A percentile compares a stretch with the other conserved stretches of the same genome.
Conservation (phyloP, 2,329 filamentous ascomycete genomes). For the Pseudohalonectria lignicola region DNA sequence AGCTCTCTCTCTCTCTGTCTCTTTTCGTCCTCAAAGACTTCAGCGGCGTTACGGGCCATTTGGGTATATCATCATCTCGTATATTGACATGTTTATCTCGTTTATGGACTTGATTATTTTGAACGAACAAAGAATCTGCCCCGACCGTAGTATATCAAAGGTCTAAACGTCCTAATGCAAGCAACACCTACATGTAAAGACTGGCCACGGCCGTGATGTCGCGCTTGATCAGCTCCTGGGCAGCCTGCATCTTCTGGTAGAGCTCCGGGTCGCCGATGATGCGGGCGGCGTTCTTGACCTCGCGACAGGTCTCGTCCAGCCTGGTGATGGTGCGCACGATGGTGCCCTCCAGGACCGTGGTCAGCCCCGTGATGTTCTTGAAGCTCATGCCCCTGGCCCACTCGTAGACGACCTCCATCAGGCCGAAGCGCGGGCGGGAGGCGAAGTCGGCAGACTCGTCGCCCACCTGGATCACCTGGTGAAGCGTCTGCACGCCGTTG, state of each 20-base stretch:
- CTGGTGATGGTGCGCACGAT: conserved; percentile 92
- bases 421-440: conserved; percentile 74
- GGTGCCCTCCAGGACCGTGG: conserved; percentile 92
- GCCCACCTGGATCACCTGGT: conserved; percentile 83
- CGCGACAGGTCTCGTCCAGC: conserved; percentile 89
- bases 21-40: too few relatives aligned
- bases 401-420: conserved; percentile 97
- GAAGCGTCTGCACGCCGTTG: conserved; percentile 75
- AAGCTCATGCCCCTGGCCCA: conserved; percentile 98
- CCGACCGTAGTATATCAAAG: not conserved
- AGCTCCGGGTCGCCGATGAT: conserved; percentile 90
- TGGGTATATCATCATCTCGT: too few relatives aligned
- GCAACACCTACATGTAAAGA: conserved; percentile 69
- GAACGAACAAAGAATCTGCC: too few relatives aligned
- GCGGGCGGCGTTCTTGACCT: conserved; percentile 93
- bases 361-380: conserved; percentile 92
- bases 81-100: too few relatives aligned
- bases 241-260: conserved; percentile 93
- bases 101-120: too few relatives aligned
- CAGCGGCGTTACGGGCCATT: too few relatives aligned
- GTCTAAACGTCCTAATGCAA: too few relatives aligned
- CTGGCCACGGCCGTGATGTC: conserved; percentile 87
- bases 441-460: conserved; percentile 93
- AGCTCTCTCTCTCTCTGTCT: too few relatives aligned
- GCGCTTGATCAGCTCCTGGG: conserved; percentile 95